Percentiles rank a stretch among this genome's conserved stretches.
Evolutionary conservation across 495 filamentous ascomycete species (phyloP).

Genomic region (Neurospora sp.): DNA sequence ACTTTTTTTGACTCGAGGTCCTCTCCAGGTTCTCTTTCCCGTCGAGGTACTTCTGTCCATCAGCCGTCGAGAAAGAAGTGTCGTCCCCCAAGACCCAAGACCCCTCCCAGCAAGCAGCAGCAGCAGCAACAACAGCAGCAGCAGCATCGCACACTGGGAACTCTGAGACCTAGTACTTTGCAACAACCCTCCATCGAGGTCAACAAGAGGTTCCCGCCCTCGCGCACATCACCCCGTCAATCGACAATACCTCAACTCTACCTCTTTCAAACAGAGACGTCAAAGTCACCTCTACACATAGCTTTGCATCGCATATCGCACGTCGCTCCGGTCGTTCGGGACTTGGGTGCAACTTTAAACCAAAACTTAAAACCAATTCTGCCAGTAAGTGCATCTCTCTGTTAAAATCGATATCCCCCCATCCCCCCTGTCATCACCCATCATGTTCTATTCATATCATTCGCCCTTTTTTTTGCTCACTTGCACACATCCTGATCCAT

Average conservation of each 20-base stretch:
- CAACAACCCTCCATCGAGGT: not conserved
- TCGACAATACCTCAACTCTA: not conserved
- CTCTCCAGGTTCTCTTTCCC: not conserved
- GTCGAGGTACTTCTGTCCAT: not conserved
- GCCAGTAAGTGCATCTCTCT: not conserved
- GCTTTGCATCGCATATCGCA: not conserved
- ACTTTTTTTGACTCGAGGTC: not conserved
- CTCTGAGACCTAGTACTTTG: not conserved
- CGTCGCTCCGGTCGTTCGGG: not conserved
- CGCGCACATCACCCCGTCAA: not conserved
- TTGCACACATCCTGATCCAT: not conserved
- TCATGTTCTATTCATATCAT: not conserved
- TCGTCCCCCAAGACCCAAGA: not conserved
- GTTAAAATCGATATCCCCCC: not conserved
- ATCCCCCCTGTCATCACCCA: not conserved
- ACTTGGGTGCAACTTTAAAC: not conserved
- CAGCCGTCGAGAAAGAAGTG: not conserved
- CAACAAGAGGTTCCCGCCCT: not conserved
- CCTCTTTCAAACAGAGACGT: not conserved
- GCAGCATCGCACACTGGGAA: not conserved
- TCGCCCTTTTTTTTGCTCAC: not conserved
- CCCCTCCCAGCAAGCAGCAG: not conserved
- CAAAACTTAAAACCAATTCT: too few species aligned
- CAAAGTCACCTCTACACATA: not conserved
- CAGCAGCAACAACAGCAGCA: not conserved